Percentiles rank a stretch among this genome's conserved stretches.
Evolutionary conservation across 495 filamentous ascomycete species (phyloP).

Genomic region (Aspergillus haitiensis): DNA sequence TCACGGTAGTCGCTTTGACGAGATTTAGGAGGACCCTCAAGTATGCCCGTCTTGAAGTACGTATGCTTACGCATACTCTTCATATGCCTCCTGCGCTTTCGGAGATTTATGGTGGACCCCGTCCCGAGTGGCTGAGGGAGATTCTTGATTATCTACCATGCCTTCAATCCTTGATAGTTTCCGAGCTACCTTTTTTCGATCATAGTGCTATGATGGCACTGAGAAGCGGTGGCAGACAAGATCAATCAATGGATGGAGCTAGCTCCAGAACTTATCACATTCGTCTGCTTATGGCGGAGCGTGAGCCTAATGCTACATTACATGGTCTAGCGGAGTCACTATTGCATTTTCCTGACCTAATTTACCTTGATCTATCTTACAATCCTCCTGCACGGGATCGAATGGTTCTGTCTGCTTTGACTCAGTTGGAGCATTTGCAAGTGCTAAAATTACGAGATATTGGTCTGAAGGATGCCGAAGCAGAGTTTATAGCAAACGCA

Average conservation of each 20-base stretch:
- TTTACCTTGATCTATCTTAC: constrained; percentile 62
- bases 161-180: constrained; percentile 61
- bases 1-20: constrained; percentile 56
- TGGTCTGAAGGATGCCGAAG: constrained; percentile 56
- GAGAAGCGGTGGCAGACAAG: constrained; percentile 27
- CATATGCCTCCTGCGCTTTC: constrained; percentile 66
- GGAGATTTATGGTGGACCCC: constrained; percentile 64
- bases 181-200: constrained; percentile 63
- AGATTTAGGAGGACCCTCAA: constrained; percentile 61
- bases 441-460: constrained; percentile 60
- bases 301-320: constrained; percentile 59
- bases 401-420: constrained; percentile 46
- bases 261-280: constrained; percentile 39
- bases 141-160: constrained; percentile 60
- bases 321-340: constrained; percentile 54
- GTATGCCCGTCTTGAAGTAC: constrained; percentile 53
- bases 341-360: constrained; percentile 52
- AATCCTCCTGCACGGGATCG: constrained; percentile 56
- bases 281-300: constrained; percentile 57
- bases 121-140: constrained; percentile 61
- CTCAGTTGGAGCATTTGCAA: constrained; percentile 50
- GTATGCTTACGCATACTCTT: constrained; percentile 61
- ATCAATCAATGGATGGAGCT: constrained; percentile 27
- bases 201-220: constrained; percentile 58
- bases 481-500: constrained; percentile 53